Base-by-base conservation (phyloP, 2,329 filamentous ascomycete genomes). In the Colletotrichum kahawae region DNA sequence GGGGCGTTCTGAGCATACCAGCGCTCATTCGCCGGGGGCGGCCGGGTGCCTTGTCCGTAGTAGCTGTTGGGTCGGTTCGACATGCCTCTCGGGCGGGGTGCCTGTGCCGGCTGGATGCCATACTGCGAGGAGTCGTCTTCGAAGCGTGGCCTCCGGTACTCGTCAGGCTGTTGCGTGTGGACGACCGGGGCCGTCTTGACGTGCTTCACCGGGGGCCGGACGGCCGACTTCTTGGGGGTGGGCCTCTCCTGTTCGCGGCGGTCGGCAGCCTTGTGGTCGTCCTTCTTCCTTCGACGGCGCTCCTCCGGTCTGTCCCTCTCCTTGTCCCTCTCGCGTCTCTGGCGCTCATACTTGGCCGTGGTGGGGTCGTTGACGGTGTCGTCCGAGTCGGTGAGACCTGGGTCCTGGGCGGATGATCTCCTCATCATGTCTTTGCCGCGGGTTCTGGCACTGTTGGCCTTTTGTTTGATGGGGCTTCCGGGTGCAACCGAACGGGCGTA, bases 401-500 rank as follows among this genome's bases (percentile, higher is more conserved):
- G 79, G 60, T 78, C 80, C 67, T 79, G 82, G 31, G 85, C 83
- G 16, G 86, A 84, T 60, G 82, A 81, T 75, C 83, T 85, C 67
- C 82, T 79, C 70, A 82, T 63, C 36, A 79, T 81, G 56, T 87
- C 85, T 18, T 48, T 48, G 70, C 79, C 86, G 76, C 88, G 86
- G 57, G 87, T 83, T 79, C 86, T 88, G 77, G 88, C 82, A 24
- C 87, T 90, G 80, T 91, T 91, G 79, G 90, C 86, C 36, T 85
- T 85, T 78, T 90, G 86, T 77, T 88, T 90, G 66, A 79, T 81
- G 12, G 87, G 86, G 77, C 85, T 87, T 38, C 69, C 64, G 34
- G 85, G 82, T n/a, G 84, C 86, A 67, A 85, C 82, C 34, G 88
- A 89, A 38, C 83, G 83, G 77, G 89, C 89, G 82, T 90, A 91